Evolutionary conservation across 257 asterid species (phyloP).

Genomic region (Nicotiana tabacum): DNA sequence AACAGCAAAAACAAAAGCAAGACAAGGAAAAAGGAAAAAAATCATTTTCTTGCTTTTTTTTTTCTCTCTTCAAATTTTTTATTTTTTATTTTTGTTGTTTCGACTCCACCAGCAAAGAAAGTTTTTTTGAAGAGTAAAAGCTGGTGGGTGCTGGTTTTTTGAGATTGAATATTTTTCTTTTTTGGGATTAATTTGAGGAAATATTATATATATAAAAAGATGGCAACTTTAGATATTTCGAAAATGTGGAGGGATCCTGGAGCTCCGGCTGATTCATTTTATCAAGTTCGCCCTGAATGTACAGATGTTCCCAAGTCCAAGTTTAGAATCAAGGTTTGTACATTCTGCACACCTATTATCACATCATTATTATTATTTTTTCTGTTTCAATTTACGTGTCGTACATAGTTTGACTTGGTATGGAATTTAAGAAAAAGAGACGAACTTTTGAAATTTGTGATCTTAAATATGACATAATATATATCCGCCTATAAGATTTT

Average conservation of each 20-base stretch:
- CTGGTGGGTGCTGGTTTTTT: background rate
- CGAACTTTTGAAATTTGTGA: background rate
- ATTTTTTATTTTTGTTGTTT: background rate
- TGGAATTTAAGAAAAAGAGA: background rate
- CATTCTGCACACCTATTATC: background rate
- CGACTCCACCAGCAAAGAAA: background rate
- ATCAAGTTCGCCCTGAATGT: constrained; percentile 79
- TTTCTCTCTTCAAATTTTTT: background rate
- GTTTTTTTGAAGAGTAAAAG: background rate
- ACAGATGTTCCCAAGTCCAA: constrained; percentile 77
- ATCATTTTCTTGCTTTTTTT: background rate
- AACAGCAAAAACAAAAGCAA: background rate
- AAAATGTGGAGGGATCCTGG: constrained; percentile 82
- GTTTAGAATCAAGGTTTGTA: constrained; percentile 84
- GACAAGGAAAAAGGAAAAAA: background rate
- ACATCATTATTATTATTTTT: no score
- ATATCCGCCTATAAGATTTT: background rate
- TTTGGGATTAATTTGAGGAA: background rate
- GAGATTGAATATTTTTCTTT: background rate
- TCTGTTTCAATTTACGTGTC: background rate
- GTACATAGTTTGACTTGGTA: background rate
- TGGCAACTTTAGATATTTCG: background rate
- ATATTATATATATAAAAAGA: background rate
- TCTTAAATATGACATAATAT: background rate
- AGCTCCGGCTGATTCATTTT: constrained; percentile 81